Conservation (phyloP, 2,329 filamentous ascomycete species). For the Trichoderma koningii region DNA sequence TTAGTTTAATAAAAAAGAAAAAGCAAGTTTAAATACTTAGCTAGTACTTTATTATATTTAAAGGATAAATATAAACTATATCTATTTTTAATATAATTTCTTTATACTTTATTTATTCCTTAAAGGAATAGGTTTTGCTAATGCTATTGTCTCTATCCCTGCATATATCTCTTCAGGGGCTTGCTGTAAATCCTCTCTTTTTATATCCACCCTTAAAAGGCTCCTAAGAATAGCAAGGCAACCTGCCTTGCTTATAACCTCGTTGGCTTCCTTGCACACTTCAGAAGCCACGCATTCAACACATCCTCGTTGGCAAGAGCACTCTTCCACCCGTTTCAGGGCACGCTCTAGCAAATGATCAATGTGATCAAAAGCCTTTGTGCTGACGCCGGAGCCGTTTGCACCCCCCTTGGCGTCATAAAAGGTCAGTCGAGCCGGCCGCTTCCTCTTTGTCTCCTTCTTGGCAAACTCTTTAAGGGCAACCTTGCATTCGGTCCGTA, state of each 20-base stretch:
- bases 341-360: constrained; percentile 77
- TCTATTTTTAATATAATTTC: background rate
- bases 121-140: background rate
- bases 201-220: constrained; percentile 74
- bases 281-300: constrained; percentile 88
- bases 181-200: constrained; percentile 83
- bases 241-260: constrained; percentile 92
- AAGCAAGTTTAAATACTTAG: too few species aligned
- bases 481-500: constrained; percentile 92
- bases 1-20: too few species aligned
- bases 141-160: constrained; percentile 69
- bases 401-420: constrained; percentile 93
- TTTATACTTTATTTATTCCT: background rate
- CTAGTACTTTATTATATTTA: too few species aligned
- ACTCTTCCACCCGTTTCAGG: constrained; percentile 72
- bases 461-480: constrained; percentile 83
- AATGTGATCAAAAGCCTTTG: constrained; percentile 91
- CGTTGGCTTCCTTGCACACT: constrained; percentile 80
- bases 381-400: constrained; percentile 80
- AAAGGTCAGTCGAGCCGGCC: constrained; percentile 86
- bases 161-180: constrained; percentile 72
- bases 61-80: too few species aligned
- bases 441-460: constrained; percentile 68
- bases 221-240: constrained; percentile 78
- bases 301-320: constrained; percentile 78